Evolutionary conservation across 2,329 filamentous ascomycete species (phyloP).

Genomic region (Cyclaneusma minus): DNA sequence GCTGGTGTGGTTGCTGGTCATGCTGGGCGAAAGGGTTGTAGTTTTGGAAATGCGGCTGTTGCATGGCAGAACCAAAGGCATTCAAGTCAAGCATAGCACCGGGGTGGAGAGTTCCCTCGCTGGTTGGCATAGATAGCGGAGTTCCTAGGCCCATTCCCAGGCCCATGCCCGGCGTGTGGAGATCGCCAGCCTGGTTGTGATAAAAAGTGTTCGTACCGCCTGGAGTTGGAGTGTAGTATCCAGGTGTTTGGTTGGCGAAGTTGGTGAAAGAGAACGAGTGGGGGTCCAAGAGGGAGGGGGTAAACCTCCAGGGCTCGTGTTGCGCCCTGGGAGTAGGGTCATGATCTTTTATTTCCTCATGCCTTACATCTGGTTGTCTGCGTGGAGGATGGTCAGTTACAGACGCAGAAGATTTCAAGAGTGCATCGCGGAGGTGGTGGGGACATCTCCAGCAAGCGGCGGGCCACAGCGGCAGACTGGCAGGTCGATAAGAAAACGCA

Average conservation of each 20-base stretch:
- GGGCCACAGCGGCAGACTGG: background rate
- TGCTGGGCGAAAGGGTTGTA: conserved; percentile 63
- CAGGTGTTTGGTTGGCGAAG: conserved; percentile 65
- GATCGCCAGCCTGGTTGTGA: conserved; percentile 69
- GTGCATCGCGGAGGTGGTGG: conserved; percentile 11
- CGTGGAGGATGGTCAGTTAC: background rate
- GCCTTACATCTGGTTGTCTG: conserved; percentile 8
- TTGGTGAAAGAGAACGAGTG: conserved; percentile 66
- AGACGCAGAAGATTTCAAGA: background rate
- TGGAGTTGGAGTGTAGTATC: conserved; percentile 79
- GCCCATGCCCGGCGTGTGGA: conserved; percentile 74
- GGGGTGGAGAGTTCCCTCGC: conserved; percentile 47
- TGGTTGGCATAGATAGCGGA: conserved; percentile 63
- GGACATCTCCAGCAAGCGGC: conserved; percentile 8
- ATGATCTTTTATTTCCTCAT: conserved; percentile 46
- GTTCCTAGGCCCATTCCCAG: conserved; percentile 41
- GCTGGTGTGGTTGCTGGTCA: conserved; percentile 22
- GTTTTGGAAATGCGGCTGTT: conserved; percentile 45
- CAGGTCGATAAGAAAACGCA: conserved; percentile 6
- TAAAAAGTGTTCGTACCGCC: conserved; percentile 68
- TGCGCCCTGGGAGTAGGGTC: conserved; percentile 71
- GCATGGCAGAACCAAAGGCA: conserved; percentile 40
- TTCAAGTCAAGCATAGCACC: conserved; percentile 47
- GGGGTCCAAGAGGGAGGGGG: conserved; percentile 75
- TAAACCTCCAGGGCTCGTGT: conserved; percentile 75